Percentiles rank a stretch among this genome's conserved stretches.
Conservation (phyloP, 1,284 basidiomycete species). For the Mycosarcoma maydis region DNA sequence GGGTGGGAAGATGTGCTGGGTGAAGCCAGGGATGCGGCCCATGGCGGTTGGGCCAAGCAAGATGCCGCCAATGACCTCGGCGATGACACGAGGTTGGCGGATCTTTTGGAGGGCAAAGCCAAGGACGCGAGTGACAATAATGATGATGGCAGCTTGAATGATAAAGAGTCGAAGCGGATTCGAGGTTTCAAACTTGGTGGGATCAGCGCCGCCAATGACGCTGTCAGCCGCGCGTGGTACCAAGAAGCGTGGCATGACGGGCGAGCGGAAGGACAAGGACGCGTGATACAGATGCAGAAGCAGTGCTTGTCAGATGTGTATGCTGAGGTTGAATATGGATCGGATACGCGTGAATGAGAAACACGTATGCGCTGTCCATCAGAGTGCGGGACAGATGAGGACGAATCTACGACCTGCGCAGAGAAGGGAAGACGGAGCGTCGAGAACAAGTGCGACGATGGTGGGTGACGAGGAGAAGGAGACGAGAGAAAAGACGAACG, state of each 20-base stretch:
- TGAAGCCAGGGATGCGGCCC: slow-evolving; percentile 62
- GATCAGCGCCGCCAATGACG: slow-evolving; percentile 76
- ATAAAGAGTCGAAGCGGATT: slow-evolving; percentile 85
- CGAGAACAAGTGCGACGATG: neutral
- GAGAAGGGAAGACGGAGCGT: neutral
- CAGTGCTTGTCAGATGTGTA: too few relatives aligned
- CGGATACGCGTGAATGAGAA: too few relatives aligned
- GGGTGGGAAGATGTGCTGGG: slow-evolving; percentile 60
- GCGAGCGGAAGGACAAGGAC: too few relatives aligned
- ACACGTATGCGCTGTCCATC: too few relatives aligned
- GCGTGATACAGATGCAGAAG: too few relatives aligned
- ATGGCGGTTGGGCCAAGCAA: slow-evolving; percentile 70
- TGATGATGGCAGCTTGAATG: slow-evolving; percentile 74
- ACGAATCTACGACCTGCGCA: slow-evolving; percentile 11
- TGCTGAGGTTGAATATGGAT: neutral
- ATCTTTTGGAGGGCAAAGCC: slow-evolving; percentile 74
- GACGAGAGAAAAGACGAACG: neutral
- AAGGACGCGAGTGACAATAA: slow-evolving; percentile 78
- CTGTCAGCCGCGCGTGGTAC: slow-evolving; percentile 50
- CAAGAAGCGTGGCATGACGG: slow-evolving; percentile 27
- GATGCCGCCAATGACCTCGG: slow-evolving; percentile 86
- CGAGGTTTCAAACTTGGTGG: slow-evolving; percentile 72
- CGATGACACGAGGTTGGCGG: slow-evolving; percentile 84
- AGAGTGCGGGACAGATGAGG: too few relatives aligned
- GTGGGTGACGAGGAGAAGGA: neutral